phyloP scores from a whole-genome alignment of 225 moss, liverwort and hornwort genomes.

The Antitrichia curtipendula region DNA sequence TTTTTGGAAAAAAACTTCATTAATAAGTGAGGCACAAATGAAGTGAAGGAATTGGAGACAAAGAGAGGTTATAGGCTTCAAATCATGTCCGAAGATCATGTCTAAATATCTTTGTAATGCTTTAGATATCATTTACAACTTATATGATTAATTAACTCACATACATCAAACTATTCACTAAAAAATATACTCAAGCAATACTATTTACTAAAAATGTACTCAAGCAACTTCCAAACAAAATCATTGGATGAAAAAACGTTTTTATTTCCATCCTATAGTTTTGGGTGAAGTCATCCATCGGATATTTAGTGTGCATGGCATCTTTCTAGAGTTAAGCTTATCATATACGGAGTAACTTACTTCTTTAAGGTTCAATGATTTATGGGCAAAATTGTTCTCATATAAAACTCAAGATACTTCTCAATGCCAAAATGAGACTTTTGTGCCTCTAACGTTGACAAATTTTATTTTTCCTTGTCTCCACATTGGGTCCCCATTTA shows the following conservation, averaged over 20 bases:
- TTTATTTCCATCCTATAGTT: not conserved
- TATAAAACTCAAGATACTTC: not conserved
- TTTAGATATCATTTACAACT: not conserved
- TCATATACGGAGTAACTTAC: no score
- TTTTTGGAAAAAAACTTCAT: fast-evolving
- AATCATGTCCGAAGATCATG: not conserved
- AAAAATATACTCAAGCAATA: not conserved
- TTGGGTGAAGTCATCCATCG: not conserved
- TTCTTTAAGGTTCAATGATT: not conserved
- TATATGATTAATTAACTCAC: not conserved
- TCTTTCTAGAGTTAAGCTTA: not conserved
- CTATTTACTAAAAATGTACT: not conserved
- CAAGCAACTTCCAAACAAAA: not conserved
- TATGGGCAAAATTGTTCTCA: not conserved
- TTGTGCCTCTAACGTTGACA: not conserved
- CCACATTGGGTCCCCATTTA: not conserved
- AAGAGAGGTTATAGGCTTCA: not conserved
- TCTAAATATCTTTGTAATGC: not conserved
- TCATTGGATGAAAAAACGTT: no score
- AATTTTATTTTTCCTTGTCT: not conserved
- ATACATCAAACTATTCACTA: not conserved
- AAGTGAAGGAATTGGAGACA: not conserved
- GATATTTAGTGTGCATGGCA: fast-evolving
- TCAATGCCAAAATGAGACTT: not conserved
- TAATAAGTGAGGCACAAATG: not conserved